Evolutionary conservation across 352 stramenopile genomes (phyloP).

Genomic region (Phytopythium chamaehyphon): DNA sequence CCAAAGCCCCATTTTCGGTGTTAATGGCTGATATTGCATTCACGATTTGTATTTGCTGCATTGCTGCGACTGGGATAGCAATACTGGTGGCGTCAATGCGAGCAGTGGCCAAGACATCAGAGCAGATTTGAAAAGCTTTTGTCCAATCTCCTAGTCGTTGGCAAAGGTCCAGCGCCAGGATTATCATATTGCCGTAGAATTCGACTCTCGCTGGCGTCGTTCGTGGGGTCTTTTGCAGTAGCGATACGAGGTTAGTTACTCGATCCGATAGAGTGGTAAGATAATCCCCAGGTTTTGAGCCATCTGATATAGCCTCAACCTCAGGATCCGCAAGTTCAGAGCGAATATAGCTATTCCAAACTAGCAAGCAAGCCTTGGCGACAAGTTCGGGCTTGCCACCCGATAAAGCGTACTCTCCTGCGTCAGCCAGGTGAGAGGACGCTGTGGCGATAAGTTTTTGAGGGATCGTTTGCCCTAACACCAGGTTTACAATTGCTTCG

Average conservation of each 20-base stretch:
- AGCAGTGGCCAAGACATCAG: conserved; percentile 19
- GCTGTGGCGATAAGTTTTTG: conserved; percentile 50
- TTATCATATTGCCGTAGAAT: conserved; percentile 51
- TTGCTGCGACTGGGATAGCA: conserved; percentile 14
- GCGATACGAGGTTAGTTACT: conserved; percentile 17
- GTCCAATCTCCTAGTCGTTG: conserved; percentile 45
- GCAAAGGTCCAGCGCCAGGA: conserved; percentile 52
- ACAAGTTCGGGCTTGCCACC: conserved; percentile 17
- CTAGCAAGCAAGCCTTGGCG: conserved; percentile 46
- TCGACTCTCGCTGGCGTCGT: neutral
- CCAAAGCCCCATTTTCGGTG: conserved; percentile 30
- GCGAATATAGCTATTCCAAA: conserved; percentile 74
- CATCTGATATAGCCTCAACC: conserved; percentile 10
- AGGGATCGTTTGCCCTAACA: conserved; percentile 27
- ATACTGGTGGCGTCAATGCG: conserved; percentile 11
- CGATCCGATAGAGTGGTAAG: conserved; percentile 16
- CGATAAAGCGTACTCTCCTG: conserved; percentile 32
- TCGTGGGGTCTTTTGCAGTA: conserved; percentile 16
- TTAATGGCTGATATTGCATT: conserved; percentile 56
- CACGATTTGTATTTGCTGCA: conserved; percentile 52
- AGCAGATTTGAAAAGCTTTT: conserved; percentile 31
- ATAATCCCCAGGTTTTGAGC: conserved; percentile 11
- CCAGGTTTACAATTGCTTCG: conserved; percentile 44
- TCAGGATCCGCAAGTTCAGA: conserved; percentile 16
- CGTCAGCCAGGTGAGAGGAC: conserved; percentile 50